phyloP scores from a whole-genome alignment of 768 basidiomycete species.

The Podaxis mareebaensis region DNA sequence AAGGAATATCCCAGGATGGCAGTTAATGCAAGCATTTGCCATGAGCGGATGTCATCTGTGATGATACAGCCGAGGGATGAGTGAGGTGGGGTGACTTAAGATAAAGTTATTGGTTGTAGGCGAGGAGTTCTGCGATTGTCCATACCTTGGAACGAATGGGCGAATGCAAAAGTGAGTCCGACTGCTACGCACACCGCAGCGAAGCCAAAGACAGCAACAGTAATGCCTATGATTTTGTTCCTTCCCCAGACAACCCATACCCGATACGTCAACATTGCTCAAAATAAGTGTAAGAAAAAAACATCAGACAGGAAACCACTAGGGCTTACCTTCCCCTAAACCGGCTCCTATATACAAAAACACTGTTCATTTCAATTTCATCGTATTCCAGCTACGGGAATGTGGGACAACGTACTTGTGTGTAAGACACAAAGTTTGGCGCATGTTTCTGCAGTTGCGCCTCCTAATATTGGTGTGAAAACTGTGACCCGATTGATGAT shows the following conservation, averaged over 20 bases:
- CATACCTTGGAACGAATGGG: not conserved
- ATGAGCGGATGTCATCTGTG: not conserved
- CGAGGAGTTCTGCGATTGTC: not conserved
- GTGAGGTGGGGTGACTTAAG: not conserved
- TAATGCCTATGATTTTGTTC: not conserved
- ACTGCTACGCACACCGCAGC: not conserved
- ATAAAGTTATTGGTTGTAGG: not conserved
- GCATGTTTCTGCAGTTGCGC: not conserved
- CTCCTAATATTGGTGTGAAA: not conserved
- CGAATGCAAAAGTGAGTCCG: not conserved
- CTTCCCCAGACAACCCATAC: constrained; percentile 3
- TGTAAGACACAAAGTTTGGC: not conserved
- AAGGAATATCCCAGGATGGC: not conserved
- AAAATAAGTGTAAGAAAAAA: not conserved
- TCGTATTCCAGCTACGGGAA: too few species aligned
- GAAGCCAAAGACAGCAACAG: not conserved
- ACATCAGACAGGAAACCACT: not conserved
- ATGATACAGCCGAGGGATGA: not conserved
- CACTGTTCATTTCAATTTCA: not conserved
- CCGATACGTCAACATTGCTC: not conserved
- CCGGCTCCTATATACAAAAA: not conserved
- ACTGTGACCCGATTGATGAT: not conserved
- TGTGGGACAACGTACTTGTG: not conserved
- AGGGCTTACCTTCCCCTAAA: not conserved
- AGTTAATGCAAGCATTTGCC: not conserved